Evolutionary conservation across 495 filamentous ascomycete species (phyloP), one percentile per base, ranked within the genome.

Genomic region (Glarea lozoyensis): DNA sequence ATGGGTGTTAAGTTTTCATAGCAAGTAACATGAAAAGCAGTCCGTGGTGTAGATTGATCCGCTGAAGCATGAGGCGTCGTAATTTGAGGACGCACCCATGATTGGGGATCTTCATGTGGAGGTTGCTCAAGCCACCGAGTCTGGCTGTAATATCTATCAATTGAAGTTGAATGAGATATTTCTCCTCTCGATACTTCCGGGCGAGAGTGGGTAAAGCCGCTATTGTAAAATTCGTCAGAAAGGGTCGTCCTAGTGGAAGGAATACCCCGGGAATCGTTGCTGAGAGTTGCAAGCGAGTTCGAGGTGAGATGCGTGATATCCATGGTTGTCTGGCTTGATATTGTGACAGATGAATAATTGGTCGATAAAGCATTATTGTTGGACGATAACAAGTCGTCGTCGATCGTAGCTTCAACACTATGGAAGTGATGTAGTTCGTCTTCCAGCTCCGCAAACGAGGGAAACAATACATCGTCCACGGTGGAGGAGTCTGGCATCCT

Each of bases 41-140:
- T 29, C 25, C 25, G 25, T n/a, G 25, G 25, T 29, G 25, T 29
- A 7, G 7, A n/a, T 29, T 29, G 25, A 29, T 7, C 25, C 25
- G n/a, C 25, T n/a, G n/a, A n/a, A n/a, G n/a, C n/a, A n/a, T n/a
- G n/a, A n/a, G n/a, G n/a, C n/a, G n/a, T n/a, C n/a, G n/a, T n/a
- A n/a, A n/a, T n/a, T n/a, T n/a, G n/a, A 29, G 7, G 25, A 29
- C 7, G 25, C 7, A 29, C n/a, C 25, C 25, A 29, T 29, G 25
- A n/a, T n/a, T 7, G 25, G 7, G 25, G 25, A 7, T 29, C 25
- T 29, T 29, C 25, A n/a, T 7, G n/a, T 29, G n/a, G 25, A n/a
- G 11, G 23, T 6, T 27, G 38, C 15, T n/a, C 38, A 40, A 25
- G 33, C 40, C 38, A 47, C 21, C 35, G 7, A 29, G 25, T 29